Percentiles rank a stretch among this genome's conserved stretches.
Conservation (phyloP, 495 filamentous ascomycete genomes). For the Lophiotrema nucula region DNA sequence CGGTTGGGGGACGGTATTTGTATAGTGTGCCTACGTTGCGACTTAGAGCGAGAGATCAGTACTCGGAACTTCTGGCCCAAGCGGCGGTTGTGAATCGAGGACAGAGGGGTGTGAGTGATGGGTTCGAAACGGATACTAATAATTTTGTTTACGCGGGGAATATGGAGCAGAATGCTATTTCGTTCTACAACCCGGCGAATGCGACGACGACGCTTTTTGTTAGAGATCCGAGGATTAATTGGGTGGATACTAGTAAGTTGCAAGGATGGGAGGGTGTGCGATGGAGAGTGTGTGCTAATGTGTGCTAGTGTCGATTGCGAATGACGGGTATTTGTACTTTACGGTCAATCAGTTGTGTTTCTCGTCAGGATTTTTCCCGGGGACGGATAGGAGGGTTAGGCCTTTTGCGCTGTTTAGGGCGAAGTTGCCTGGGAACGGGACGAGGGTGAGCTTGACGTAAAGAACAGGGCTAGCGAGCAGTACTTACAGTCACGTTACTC, state of each 20-base stretch:
- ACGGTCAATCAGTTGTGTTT: constrained; percentile 12
- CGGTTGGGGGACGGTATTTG: constrained; percentile 37
- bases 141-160: constrained; percentile 44
- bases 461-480: too few relatives aligned
- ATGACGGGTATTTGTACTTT: constrained; percentile 22
- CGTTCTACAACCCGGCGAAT: constrained; percentile 45
- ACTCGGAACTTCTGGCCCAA: constrained; percentile 36
- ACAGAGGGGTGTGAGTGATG: constrained; percentile 39
- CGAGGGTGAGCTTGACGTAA: constrained; percentile 6
- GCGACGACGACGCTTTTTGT: constrained; percentile 41
- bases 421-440: constrained; percentile 15
- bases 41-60: constrained; percentile 30
- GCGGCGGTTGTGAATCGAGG: constrained; percentile 26
- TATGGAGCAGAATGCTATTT: constrained; percentile 45
- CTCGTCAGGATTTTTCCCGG: constrained; percentile 1
- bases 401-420: constrained; percentile 8
- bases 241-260: constrained; percentile 40
- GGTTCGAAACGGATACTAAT: constrained; percentile 43
- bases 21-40: constrained; percentile 42
- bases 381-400: constrained; percentile 12
- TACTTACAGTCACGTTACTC: too few relatives aligned
- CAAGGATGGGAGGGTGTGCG: too few relatives aligned
- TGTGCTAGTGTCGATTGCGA: not conserved
- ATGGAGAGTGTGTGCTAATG: too few relatives aligned
- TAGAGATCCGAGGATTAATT: constrained; percentile 43